Evolutionary conservation across 1,284 basidiomycete species (phyloP), one percentile per base, ranked within the genome.

Genomic region (Waitea zeae): DNA sequence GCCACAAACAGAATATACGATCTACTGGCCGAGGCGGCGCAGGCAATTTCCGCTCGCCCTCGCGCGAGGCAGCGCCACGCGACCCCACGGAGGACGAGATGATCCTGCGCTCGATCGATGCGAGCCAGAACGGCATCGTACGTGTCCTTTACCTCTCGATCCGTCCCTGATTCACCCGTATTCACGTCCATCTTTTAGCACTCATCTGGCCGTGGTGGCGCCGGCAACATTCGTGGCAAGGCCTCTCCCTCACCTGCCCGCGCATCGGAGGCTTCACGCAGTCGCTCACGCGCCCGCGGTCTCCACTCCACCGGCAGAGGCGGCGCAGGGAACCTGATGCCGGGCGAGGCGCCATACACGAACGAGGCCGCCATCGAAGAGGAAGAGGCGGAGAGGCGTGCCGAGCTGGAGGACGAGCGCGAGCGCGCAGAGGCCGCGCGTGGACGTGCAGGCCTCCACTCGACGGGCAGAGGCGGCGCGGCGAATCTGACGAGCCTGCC

Each of bases 11-110:
- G 5, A 40, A 76, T 59, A 39, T 66, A n/a, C 61, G 58, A 41
- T 74, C 74, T 27, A 67, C 70, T 30, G 82, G 83, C 13, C 67
- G 82, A 20, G 82, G 82, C 24, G 82, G 82, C 17, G 67, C 65
- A 13, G 82, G 82, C 29, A 86, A 87, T 55, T 70, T 84, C 26
- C 71, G 75, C 33, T 75, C 77, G 3, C 71, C 74, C 0, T 78
- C 79, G 12, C 65, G 69, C 30, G 70, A 72, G 31, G 53, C 60
- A 24, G 38, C 42, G 3, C 41, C 41, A 3, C 49, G 45, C 18
- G 37, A 46, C 4, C 48, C 49, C 12, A 51, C 52, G 31, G 71
- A 76, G 39, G 52, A 61, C 15, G 56, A 58, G 7, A 43, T 70
- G 17, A 53, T 74, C 31, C 54, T 52, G 3, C 45, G 54, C 12